A percentile compares a stretch with the other conserved stretches of the same genome.
Conservation (phyloP, 2,329 filamentous ascomycete genomes). For the Aspergillus sp. region DNA sequence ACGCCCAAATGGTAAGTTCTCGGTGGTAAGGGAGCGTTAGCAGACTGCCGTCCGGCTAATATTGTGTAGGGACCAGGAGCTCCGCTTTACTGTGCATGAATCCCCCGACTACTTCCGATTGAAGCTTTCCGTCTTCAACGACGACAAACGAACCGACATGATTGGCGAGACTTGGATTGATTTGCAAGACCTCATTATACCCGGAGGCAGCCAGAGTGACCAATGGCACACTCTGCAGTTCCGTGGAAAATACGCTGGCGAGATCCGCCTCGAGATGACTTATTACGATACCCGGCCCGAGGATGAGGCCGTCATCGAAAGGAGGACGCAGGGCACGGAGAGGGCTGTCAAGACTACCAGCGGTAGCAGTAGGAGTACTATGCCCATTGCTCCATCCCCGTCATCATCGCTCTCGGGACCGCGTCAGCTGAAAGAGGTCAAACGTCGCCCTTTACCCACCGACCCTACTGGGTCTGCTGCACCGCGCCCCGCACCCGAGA, state of each 20-base stretch:
- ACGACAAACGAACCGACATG: slow-evolving; percentile 95
- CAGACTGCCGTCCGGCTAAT: slow-evolving; percentile 9
- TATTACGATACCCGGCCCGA: slow-evolving; percentile 91
- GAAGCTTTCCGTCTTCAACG: slow-evolving; percentile 95
- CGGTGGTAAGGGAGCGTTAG: background rate
- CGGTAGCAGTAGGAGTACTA: slow-evolving; percentile 15
- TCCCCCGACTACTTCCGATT: slow-evolving; percentile 94
- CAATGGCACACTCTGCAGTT: slow-evolving; percentile 85
- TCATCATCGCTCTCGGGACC: slow-evolving; percentile 41
- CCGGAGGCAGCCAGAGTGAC: slow-evolving; percentile 90
- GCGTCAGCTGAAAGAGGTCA: slow-evolving; percentile 64
- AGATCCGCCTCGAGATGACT: slow-evolving; percentile 91
- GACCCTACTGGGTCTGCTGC: slow-evolving; percentile 63
- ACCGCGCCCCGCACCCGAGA: slow-evolving; percentile 46
- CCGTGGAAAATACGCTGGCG: slow-evolving; percentile 92
- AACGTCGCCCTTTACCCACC: slow-evolving; percentile 78
- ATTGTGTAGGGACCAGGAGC: slow-evolving; percentile 81
- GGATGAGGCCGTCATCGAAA: slow-evolving; percentile 64
- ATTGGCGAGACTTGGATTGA: slow-evolving; percentile 94
- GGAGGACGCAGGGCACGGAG: slow-evolving; percentile 48
- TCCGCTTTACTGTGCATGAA: slow-evolving; percentile 94
- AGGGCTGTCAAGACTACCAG: slow-evolving; percentile 31
- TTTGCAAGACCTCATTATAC: slow-evolving; percentile 74
- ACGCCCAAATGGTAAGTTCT: slow-evolving; percentile 85
- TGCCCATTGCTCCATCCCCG: background rate